Conservation (phyloP, 768 basidiomycete genomes). For the Pleurotus ostreatus region DNA sequence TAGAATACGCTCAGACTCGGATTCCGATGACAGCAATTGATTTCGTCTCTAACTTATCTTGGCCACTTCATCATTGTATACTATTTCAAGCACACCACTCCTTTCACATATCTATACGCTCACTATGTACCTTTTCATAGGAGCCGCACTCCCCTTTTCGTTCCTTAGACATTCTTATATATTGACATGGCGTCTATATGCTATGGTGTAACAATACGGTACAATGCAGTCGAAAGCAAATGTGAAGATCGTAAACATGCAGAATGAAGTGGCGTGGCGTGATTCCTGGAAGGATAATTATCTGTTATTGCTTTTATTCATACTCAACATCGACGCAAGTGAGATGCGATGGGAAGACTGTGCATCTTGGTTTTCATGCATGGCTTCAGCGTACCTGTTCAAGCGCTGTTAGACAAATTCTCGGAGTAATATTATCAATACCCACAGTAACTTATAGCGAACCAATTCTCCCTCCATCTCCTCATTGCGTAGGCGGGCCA, state of each 20-base stretch:
- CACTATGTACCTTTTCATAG: no score
- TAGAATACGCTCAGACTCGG: conserved; percentile 27
- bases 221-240: conserved; percentile 6
- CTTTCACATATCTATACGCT: no score
- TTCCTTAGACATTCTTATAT: neutral
- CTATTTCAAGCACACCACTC: neutral
- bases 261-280: neutral
- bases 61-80: neutral
- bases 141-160: no score
- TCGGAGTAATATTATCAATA: conserved; percentile 10
- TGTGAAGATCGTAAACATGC: neutral
- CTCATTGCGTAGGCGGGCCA: conserved; percentile 82
- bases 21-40: conserved; percentile 26
- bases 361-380: conserved; percentile 73
- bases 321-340: conserved; percentile 37
- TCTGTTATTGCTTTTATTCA: conserved; percentile 1
- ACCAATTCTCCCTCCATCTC: conserved; percentile 94
- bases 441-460: conserved; percentile 87
- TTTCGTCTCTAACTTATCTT: neutral
- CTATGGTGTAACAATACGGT: conserved; percentile 1
- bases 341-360: conserved; percentile 64
- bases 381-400: conserved; percentile 62
- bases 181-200: neutral
- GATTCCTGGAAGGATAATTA: neutral
- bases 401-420: conserved; percentile 4